phyloP scores from a whole-genome alignment of 495 filamentous ascomycete species.

The Neurospora tetraspora region DNA sequence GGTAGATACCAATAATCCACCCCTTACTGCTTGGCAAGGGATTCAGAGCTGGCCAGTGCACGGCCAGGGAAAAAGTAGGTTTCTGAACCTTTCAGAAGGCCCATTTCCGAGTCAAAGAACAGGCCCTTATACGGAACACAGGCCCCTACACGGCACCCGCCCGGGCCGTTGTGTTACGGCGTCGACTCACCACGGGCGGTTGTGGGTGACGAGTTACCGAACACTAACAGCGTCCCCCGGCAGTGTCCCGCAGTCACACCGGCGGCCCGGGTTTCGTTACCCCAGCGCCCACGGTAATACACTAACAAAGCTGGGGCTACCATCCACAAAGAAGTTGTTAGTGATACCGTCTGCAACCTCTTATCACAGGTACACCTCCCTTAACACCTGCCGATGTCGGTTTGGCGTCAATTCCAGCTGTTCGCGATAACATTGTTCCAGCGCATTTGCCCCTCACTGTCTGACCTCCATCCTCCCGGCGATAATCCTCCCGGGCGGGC shows the following conservation, averaged over 20 bases:
- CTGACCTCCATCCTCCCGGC: no score
- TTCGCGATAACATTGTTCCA: neutral
- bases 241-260: neutral
- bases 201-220: neutral
- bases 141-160: neutral
- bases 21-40: no score
- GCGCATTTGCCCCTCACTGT: no score
- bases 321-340: neutral
- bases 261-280: neutral
- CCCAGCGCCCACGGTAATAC: neutral
- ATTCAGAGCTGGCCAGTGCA: no score
- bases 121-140: neutral
- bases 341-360: neutral
- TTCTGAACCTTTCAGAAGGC: no score
- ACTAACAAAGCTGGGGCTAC: neutral
- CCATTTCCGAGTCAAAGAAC: no score
- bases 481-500: no score
- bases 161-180: neutral
- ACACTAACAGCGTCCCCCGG: neutral
- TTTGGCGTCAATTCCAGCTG: neutral
- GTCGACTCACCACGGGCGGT: no score
- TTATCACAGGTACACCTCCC: neutral
- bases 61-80: no score
- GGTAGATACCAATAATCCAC: no score
- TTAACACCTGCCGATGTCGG: neutral